Conservation (phyloP, 2,329 filamentous ascomycete species). For the Colletotrichum cordylinicola region DNA sequence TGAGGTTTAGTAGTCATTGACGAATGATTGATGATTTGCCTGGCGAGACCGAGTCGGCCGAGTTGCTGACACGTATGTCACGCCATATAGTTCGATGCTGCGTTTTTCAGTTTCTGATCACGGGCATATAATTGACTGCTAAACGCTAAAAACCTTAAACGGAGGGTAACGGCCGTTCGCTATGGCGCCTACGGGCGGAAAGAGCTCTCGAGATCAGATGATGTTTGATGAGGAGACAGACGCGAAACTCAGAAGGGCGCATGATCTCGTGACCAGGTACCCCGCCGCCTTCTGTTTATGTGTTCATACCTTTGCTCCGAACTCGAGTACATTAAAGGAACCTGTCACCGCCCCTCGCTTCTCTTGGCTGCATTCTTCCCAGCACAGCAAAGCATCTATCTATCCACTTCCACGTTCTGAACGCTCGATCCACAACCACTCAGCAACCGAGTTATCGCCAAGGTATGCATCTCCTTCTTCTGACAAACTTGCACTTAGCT, state of each 20-base stretch:
- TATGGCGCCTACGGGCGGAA: slow-evolving; percentile 1
- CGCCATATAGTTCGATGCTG: not conserved
- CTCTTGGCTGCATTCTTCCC: not conserved
- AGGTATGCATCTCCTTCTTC: not conserved
- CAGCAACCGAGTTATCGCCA: not conserved
- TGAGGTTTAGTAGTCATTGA: not conserved
- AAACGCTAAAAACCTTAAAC: slow-evolving; percentile 3
- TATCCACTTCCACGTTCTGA: not conserved
- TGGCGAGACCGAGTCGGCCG: not conserved
- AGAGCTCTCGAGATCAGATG: slow-evolving; percentile 7
- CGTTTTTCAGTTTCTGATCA: slow-evolving; percentile 9
- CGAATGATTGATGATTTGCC: not conserved
- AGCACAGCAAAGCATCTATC: not conserved
- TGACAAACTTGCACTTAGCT: not conserved
- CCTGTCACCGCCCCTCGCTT: not conserved
- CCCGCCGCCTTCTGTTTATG: slow-evolving; percentile 2
- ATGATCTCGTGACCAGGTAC: slow-evolving; percentile 6
- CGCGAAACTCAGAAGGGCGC: slow-evolving; percentile 7
- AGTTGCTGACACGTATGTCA: not conserved
- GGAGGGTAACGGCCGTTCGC: not conserved
- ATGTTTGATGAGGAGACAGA: slow-evolving; percentile 21
- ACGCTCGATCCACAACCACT: not conserved
- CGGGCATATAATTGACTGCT: not conserved
- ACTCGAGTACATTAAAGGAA: not conserved
- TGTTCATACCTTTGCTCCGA: not conserved